Conservation (phyloP, 2,329 filamentous ascomycete genomes). For the Byssothecium circinans region DNA sequence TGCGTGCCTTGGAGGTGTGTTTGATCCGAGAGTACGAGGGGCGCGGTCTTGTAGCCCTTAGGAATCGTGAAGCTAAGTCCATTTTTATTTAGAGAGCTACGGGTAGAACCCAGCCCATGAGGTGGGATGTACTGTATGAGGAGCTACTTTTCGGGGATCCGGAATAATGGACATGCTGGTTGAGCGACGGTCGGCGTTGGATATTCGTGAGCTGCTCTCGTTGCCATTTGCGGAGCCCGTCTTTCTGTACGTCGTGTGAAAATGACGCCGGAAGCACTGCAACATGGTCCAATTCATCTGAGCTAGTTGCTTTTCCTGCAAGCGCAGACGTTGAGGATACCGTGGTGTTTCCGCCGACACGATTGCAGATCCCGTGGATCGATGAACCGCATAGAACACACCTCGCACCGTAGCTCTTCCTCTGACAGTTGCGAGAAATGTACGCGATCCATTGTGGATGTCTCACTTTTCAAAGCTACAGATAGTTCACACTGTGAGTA, state of each 20-base stretch:
- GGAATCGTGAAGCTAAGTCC: slow-evolving; percentile 1
- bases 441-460: too few relatives aligned
- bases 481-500: too few relatives aligned
- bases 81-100: slow-evolving; percentile 1
- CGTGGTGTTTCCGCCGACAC: neutral
- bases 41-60: slow-evolving; percentile 4
- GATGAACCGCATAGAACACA: neutral
- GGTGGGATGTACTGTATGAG: too few relatives aligned
- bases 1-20: neutral
- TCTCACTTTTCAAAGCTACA: too few relatives aligned
- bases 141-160: too few relatives aligned
- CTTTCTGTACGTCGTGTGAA: too few relatives aligned
- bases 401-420: neutral
- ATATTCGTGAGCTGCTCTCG: too few relatives aligned
- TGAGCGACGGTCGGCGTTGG: too few relatives aligned
- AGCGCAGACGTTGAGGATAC: too few relatives aligned
- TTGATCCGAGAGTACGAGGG: slow-evolving; percentile 4
- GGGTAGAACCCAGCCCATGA: neutral
- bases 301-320: neutral
- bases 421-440: too few relatives aligned
- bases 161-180: too few relatives aligned
- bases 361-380: neutral
- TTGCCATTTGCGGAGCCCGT: too few relatives aligned
- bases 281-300: neutral
- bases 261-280: neutral